Evolutionary conservation across 2,329 filamentous ascomycete species (phyloP), one percentile per base, ranked within the genome.

Genomic region (Gyromitra esculenta): DNA sequence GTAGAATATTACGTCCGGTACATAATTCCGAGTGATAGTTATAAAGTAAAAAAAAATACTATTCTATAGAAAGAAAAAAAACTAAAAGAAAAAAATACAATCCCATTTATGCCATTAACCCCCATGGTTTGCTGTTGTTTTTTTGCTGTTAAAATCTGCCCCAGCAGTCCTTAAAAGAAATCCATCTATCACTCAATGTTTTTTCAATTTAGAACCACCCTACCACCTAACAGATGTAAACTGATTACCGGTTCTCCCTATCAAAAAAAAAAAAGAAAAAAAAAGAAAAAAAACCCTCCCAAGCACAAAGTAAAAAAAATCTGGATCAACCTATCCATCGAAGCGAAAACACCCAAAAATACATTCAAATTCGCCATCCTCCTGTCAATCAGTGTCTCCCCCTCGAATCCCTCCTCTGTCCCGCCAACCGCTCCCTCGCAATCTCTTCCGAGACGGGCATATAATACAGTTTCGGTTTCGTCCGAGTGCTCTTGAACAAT

Each of bases 401-500:
- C 35, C 67, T 76, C 13, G 57, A 60, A 37, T 64, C 63, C 6
- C 43, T 60, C 31, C 63, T 45, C 35, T 76, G 57, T 11, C 39
- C 79, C 9, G 79, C 79, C 68, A 81, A 73, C 56, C 80, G 73
- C 54, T 79, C 79, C 60, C 73, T 74, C 18, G 80, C 79, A 48
- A 79, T 76, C 18, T 75, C 75, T 39, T 80, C 78, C 25, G 72
- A 75, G 13, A 81, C 80, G 1, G 80, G 80, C 41, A 81, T 79
- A 56, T 77, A 81, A 62, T 81, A 81, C 37, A 81, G 65, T 45
- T 81, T 81, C 9, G 80, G 80, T 52, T 81, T 81, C 7, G 80
- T 77, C 21, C 73, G 66, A 1, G 80, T 81, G 57, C 77, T 79
- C 59, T 70, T 67, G 59, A 81, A 81, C 18, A 81, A 59, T 43